Conservation (phyloP, 345 rosid genomes). For the Combretum micranthum region DNA sequence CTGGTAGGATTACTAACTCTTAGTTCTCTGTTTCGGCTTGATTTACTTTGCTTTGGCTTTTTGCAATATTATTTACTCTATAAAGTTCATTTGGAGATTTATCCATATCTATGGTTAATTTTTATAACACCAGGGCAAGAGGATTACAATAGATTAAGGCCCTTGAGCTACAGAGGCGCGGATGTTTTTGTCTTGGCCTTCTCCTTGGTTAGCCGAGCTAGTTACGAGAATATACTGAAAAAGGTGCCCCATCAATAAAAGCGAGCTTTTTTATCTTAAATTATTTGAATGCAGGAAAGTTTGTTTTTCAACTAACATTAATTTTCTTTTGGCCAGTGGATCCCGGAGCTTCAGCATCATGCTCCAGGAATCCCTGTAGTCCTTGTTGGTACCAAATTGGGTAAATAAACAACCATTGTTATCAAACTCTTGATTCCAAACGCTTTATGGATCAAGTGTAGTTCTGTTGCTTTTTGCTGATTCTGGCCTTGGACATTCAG, state of each 20-base stretch:
- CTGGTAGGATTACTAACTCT: constrained; percentile 47
- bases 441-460: constrained; percentile 6
- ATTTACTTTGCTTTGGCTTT: not conserved
- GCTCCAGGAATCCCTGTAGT: constrained; percentile 88
- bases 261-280: constrained; percentile 1
- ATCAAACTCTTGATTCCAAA: not conserved
- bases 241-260: constrained; percentile 42
- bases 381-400: constrained; percentile 89
- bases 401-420: constrained; percentile 18
- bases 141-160: constrained; percentile 93
- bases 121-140: constrained; percentile 59
- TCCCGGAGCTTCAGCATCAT: constrained; percentile 93
- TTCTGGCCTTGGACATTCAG: constrained; percentile 33
- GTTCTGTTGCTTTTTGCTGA: constrained; percentile 1
- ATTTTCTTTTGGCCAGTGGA: constrained; percentile 62
- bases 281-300: not conserved
- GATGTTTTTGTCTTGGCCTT: constrained; percentile 95
- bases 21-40: constrained; percentile 8
- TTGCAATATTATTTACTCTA: no score
- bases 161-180: constrained; percentile 96
- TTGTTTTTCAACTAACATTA: constrained; percentile 14
- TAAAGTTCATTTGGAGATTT: not conserved
- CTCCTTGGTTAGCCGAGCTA: constrained; percentile 92
- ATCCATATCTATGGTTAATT: not conserved
- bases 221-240: constrained; percentile 86